Conservation (phyloP, 2,329 filamentous ascomycete genomes). For the Arachnomyces sp. region DNA sequence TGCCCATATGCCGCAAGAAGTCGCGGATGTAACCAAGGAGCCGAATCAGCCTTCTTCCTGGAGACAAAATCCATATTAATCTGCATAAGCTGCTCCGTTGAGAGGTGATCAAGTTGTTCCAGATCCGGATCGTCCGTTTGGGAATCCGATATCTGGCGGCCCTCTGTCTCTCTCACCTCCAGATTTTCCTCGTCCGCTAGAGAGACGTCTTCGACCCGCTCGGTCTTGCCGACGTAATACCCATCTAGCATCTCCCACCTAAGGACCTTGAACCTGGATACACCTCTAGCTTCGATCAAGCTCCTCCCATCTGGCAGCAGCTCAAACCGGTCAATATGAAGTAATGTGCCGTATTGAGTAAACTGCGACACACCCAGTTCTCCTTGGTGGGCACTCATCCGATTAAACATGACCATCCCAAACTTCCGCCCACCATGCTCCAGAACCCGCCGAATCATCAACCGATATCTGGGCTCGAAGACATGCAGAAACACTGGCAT, state of each 20-base stretch:
- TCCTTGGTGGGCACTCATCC: conserved; percentile 43
- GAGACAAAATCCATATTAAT: conserved; percentile 59
- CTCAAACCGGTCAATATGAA: conserved; percentile 67
- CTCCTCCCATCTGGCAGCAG: conserved; percentile 72
- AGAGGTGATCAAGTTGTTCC: conserved; percentile 7
- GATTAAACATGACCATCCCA: conserved; percentile 72
- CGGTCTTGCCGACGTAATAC: conserved; percentile 66
- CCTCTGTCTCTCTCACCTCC: conserved; percentile 59
- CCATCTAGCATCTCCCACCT: conserved; percentile 57
- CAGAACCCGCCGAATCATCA: conserved; percentile 77
- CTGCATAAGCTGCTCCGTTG: conserved; percentile 49
- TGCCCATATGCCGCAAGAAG: conserved; percentile 68
- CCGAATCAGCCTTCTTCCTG: conserved; percentile 59
- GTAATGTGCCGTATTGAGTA: conserved; percentile 65
- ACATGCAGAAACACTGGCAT: conserved; percentile 83
- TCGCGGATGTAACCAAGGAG: conserved; percentile 64
- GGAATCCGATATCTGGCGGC: conserved; percentile 4
- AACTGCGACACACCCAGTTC: conserved; percentile 50
- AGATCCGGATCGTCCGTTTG: conserved; percentile 12
- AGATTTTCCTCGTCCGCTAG: conserved; percentile 69
- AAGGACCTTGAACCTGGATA: conserved; percentile 67
- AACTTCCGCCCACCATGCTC: conserved; percentile 64
- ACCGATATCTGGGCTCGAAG: conserved; percentile 83
- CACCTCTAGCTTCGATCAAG: conserved; percentile 66
- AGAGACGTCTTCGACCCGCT: conserved; percentile 73